A percentile compares a stretch with the other conserved stretches of the same genome.
Conservation (phyloP, 345 rosid genomes). For the Laguncularia racemosa region DNA sequence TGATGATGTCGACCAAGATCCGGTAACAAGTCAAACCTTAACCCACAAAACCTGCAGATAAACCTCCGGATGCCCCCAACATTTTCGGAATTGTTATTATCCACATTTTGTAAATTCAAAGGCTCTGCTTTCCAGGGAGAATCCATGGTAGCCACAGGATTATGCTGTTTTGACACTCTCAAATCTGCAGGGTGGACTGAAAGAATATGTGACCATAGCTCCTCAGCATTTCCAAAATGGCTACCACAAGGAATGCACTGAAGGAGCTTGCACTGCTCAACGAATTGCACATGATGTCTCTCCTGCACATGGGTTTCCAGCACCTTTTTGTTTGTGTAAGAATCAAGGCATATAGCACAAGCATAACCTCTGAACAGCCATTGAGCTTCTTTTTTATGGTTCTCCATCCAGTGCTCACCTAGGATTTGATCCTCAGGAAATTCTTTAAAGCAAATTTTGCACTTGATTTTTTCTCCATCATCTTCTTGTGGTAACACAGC, state of each 20-base stretch:
- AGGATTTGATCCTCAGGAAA: slow-evolving; percentile 48
- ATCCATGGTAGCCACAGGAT: slow-evolving; percentile 15
- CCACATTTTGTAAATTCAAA: slow-evolving; percentile 21
- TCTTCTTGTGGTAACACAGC: slow-evolving; percentile 34
- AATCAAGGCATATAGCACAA: slow-evolving; percentile 94
- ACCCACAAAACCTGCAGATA: slow-evolving; percentile 83
- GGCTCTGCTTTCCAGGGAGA: slow-evolving; percentile 34
- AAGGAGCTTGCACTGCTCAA: slow-evolving; percentile 94
- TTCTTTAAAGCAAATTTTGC: slow-evolving; percentile 58
- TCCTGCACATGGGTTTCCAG: slow-evolving; percentile 89
- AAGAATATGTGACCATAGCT: slow-evolving; percentile 70
- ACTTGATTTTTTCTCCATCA: slow-evolving; percentile 36
- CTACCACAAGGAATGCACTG: slow-evolving; percentile 88
- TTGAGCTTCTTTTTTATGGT: slow-evolving; percentile 70
- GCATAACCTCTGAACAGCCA: slow-evolving; percentile 82
- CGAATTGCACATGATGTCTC: slow-evolving; percentile 86
- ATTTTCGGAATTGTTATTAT: slow-evolving; percentile 37
- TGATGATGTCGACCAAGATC: slow-evolving; percentile 99
- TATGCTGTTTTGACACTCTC: slow-evolving; percentile 33
- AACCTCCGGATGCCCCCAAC: slow-evolving; percentile 40
- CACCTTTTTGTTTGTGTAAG: slow-evolving; percentile 64
- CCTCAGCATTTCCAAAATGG: slow-evolving; percentile 83
- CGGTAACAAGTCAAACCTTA: slow-evolving; percentile 86
- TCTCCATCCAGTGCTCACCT: slow-evolving; percentile 60
- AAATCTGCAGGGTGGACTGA: slow-evolving; percentile 60